Evolutionary conservation across 305 asterid species (phyloP).

Genomic region (Fraxinus baroniana): DNA sequence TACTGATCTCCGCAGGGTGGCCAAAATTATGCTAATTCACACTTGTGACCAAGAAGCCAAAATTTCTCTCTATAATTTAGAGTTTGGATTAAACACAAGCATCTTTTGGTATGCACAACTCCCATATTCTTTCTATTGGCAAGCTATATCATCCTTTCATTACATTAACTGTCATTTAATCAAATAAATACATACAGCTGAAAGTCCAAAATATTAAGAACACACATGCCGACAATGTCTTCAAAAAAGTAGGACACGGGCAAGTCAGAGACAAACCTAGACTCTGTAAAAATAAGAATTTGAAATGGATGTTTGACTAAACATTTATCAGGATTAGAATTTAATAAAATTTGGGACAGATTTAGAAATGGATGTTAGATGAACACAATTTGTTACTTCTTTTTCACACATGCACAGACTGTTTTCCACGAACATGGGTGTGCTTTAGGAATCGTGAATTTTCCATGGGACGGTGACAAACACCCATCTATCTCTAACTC

Average conservation of each 20-base stretch:
- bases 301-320: not conserved
- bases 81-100: slow-evolving; percentile 7
- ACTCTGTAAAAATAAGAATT: not conserved
- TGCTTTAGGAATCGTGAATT: not conserved
- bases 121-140: not conserved
- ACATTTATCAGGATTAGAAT: not conserved
- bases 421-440: not conserved
- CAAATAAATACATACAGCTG: not conserved
- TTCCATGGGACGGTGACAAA: not conserved
- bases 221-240: not conserved
- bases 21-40: slow-evolving; percentile 9
- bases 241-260: not conserved
- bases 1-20: not conserved
- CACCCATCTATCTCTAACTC: not conserved
- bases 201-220: slow-evolving; percentile 2
- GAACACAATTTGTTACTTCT: not conserved
- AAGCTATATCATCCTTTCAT: not conserved
- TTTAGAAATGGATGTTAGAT: not conserved
- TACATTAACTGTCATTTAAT: not conserved
- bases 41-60: not conserved
- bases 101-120: slow-evolving; percentile 3
- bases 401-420: not conserved
- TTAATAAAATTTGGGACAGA: not conserved
- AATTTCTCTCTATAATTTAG: slow-evolving; percentile 5
- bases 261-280: not conserved